These are phyloP conservation scores for Inonotus hispidus DNA, from an alignment of 1,284 basidiomycete genomes.

Conservation along the genomic window DNA sequence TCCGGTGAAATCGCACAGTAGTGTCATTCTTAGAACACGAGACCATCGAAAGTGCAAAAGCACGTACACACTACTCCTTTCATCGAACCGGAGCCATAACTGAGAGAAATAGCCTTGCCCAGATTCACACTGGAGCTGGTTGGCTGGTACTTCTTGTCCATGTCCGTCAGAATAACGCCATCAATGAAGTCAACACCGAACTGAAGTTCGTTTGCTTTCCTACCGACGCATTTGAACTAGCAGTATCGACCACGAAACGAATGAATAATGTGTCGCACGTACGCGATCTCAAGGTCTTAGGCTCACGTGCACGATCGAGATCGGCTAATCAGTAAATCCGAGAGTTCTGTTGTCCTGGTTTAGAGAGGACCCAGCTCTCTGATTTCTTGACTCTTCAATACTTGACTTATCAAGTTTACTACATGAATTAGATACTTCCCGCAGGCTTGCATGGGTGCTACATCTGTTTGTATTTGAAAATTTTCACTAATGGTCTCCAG, in stretches of 20 bases:
- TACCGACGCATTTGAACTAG: conserved; percentile 25
- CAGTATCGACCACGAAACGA: conserved; percentile 18
- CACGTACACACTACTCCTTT: conserved; percentile 10
- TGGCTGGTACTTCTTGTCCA: conserved; percentile 18
- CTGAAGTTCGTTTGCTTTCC: background rate
- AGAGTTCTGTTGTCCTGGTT: too few relatives aligned
- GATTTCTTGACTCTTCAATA: too few relatives aligned
- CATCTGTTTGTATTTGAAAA: too few relatives aligned
- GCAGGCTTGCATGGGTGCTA: too few relatives aligned
- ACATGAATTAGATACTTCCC: too few relatives aligned
- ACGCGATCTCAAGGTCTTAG: conserved; percentile 12
- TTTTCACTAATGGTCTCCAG: too few relatives aligned
- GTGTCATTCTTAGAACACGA: conserved; percentile 21
- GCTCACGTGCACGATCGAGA: conserved; percentile 10
- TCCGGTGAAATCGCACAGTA: conserved; percentile 24
- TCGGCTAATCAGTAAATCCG: too few relatives aligned
- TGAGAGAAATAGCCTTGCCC: conserved; percentile 14
- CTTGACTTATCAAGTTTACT: too few relatives aligned
- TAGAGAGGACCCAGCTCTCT: too few relatives aligned
- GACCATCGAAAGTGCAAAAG: background rate
- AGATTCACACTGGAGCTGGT: conserved; percentile 17
- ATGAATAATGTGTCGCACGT: conserved; percentile 16
- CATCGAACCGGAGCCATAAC: conserved; percentile 13
- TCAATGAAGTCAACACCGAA: background rate
- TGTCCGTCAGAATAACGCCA: conserved; percentile 3